Percentiles rank a stretch among this genome's conserved stretches.
Conservation (phyloP, 2,329 filamentous ascomycete species). For the Microcyclospora tardicrescens region DNA sequence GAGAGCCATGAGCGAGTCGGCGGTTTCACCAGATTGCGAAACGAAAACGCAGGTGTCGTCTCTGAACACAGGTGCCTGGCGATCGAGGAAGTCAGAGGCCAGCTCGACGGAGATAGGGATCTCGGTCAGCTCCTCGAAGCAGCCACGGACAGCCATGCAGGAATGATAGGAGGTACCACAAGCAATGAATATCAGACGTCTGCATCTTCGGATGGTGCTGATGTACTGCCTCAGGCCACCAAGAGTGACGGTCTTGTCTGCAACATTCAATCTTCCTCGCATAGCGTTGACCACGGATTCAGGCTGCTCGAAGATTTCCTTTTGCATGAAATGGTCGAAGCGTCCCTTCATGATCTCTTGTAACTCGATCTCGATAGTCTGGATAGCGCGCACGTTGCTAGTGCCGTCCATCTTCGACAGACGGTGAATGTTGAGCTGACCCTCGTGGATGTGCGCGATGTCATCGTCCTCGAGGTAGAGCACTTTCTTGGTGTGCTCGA, state of each 20-base stretch:
- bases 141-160: conserved; percentile 96
- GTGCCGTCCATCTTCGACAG: conserved; percentile 94
- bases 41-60: conserved; percentile 99
- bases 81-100: conserved; percentile 94
- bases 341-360: conserved; percentile 99
- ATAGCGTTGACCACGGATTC: conserved; percentile 99
- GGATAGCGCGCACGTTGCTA: conserved; percentile 93
- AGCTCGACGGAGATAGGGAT: conserved; percentile 96
- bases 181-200: conserved; percentile 96
- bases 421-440: conserved; percentile 96
- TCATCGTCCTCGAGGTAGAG: conserved; percentile 99
- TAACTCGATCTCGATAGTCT: conserved; percentile 95
- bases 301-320: conserved; percentile 99
- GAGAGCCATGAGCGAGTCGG: conserved; percentile 91
- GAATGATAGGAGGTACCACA: conserved; percentile 98
- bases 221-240: conserved; percentile 96
- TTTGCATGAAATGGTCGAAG: conserved; percentile 99
- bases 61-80: conserved; percentile 94
- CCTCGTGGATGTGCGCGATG: conserved; percentile 98
- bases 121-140: conserved; percentile 95
- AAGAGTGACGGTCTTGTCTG: conserved; percentile 88
- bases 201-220: conserved; percentile 86
- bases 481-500: conserved; percentile 99
- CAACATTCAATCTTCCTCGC: conserved; percentile 90
- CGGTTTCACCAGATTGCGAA: conserved; percentile 96